Evolutionary conservation across 2,329 filamentous ascomycete species (phyloP).

Genomic region (Pseudocercospora pini-densiflorae): DNA sequence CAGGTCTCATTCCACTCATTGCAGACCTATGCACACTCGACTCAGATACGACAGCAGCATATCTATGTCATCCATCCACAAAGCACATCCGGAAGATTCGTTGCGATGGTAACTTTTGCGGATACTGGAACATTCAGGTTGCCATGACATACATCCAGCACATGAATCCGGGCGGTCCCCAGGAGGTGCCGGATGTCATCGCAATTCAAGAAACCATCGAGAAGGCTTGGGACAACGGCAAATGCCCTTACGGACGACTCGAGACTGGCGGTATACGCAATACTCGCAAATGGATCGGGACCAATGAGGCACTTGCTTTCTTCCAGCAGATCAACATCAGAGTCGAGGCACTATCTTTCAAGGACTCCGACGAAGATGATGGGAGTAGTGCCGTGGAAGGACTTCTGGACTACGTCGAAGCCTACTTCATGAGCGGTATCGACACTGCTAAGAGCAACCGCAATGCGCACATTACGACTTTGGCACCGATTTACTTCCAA

Average conservation of each 20-base stretch:
- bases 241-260: slow-evolving; percentile 72
- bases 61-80: slow-evolving; percentile 76
- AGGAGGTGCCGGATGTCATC: slow-evolving; percentile 72
- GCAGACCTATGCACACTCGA: slow-evolving; percentile 63
- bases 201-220: slow-evolving; percentile 87
- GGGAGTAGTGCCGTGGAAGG: slow-evolving; percentile 56
- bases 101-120: slow-evolving; percentile 89
- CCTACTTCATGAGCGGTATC: slow-evolving; percentile 68
- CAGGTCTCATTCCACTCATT: slow-evolving; percentile 50
- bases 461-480: slow-evolving; percentile 71
- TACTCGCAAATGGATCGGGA: slow-evolving; percentile 96
- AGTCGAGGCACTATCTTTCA: slow-evolving; percentile 57
- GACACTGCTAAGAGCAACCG: slow-evolving; percentile 55
- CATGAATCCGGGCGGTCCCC: slow-evolving; percentile 27
- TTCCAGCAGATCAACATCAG: slow-evolving; percentile 67
- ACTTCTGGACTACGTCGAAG: slow-evolving; percentile 70
- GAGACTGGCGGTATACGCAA: slow-evolving; percentile 86
- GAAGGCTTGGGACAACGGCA: slow-evolving; percentile 81
- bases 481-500: slow-evolving; percentile 90
- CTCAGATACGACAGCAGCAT: slow-evolving; percentile 68
- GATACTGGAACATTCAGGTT: slow-evolving; percentile 95
- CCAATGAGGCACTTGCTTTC: slow-evolving; percentile 83
- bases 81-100: slow-evolving; percentile 81
- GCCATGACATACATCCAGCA: slow-evolving; percentile 73
- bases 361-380: slow-evolving; percentile 42